Base-by-base conservation (phyloP, 2,329 filamentous ascomycete species). In the Pestalotiopsis sp. region DNA sequence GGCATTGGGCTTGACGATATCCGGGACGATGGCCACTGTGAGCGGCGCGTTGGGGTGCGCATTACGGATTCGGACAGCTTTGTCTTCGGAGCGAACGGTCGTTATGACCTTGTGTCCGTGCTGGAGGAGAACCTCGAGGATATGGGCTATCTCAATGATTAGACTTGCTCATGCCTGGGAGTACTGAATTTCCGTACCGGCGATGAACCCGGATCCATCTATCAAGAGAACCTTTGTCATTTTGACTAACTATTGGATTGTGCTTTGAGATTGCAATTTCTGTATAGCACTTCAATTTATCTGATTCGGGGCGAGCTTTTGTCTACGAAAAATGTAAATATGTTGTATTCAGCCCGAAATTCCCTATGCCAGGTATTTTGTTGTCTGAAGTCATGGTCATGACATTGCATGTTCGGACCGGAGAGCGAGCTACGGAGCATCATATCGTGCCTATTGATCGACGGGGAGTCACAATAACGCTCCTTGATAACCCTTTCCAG, bases 61-160 rank as follows among this genome's bases (percentile, higher is more conserved):
- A 1, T 52, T 69, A 65, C n/a, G 75, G 45, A 67, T 73, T 72
- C 69, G 65, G n/a, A 73, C 69, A 14, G 72, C 72, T 65, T 79
- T 79, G 39, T 74, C 71, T 49, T 73, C 67, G 36, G 69, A 71
- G 20, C 76, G 76, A 52, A 73, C 76, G 45, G 75, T 72, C 59
- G 73, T 70, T 36, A 75, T 75, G 45, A 77, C 75, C 9, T 71
- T 71, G 55, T 73, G 65, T 13, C 71, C 57, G 23, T 3, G 25
- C 3, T 36, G 57, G 23, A 59, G 23, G 0, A 59, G 20, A 11
- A 36, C 31, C 20, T 59, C 20, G 1, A 59, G 27, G 1, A 59
- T 36, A n/a, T 59, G 57, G 1, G 57, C 57, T 36, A n/a, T 20
- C 17, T 2, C 2, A n/a, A 49, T 49, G 39, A 49, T 49, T 49